Evolutionary conservation across 129 eudicot species (phyloP).

Genomic region (Deinandra increscens): DNA sequence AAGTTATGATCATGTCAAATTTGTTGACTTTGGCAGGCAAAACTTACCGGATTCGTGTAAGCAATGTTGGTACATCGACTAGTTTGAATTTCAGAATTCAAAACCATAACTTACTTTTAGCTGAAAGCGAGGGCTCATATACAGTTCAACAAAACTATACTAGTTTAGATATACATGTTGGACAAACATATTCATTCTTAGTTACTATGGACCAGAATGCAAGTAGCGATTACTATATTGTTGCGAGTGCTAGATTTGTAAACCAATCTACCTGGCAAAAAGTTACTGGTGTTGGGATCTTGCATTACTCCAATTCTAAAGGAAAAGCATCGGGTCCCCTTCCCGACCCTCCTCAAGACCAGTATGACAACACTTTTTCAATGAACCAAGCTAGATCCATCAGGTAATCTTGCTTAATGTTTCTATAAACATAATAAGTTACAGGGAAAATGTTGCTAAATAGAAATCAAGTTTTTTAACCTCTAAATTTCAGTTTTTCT

Average conservation of each 20-base stretch:
- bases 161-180: constrained; percentile 87
- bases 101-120: constrained; percentile 74
- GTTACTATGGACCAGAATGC: constrained; percentile 90
- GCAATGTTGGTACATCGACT: constrained; percentile 89
- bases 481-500: not conserved
- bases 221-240: constrained; percentile 84
- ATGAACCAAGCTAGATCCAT: constrained; percentile 95
- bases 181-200: constrained; percentile 84
- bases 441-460: not conserved
- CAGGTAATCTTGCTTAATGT: constrained; percentile 42
- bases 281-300: constrained; percentile 82
- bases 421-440: not conserved
- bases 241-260: constrained; percentile 85
- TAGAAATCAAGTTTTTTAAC: not conserved
- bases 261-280: constrained; percentile 69
- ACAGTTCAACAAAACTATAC: constrained; percentile 91
- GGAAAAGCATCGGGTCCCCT: constrained; percentile 93
- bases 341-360: constrained; percentile 82
- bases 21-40: constrained; percentile 56
- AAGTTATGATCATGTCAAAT: not conserved
- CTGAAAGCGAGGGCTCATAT: constrained; percentile 88
- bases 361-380: constrained; percentile 81
- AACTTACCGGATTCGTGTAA: constrained; percentile 85
- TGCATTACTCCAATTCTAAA: constrained; percentile 78
- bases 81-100: constrained; percentile 95